phyloP scores from a whole-genome alignment of 768 basidiomycete genomes.

The Mycena albidolilacea region DNA sequence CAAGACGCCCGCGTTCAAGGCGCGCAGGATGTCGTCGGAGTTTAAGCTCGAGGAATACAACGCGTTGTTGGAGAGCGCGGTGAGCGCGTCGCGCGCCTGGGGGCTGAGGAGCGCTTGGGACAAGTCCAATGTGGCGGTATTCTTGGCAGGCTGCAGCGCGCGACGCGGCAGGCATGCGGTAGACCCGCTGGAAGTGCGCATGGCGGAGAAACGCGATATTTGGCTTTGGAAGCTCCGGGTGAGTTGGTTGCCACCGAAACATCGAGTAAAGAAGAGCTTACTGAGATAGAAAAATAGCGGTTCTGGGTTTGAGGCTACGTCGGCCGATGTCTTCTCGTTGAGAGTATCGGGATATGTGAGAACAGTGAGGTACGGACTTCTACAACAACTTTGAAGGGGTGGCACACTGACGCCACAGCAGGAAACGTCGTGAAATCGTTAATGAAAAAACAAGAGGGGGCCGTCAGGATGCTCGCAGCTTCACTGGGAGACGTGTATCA shows the following conservation, averaged over 20 bases:
- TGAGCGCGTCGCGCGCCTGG: constrained; percentile 23
- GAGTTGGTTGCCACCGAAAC: too few relatives aligned
- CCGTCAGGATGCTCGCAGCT: background rate
- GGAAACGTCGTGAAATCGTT: background rate
- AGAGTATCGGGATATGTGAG: background rate
- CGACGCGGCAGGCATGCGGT: too few relatives aligned
- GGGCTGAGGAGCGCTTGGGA: background rate
- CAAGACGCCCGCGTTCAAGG: background rate
- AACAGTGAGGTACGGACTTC: background rate
- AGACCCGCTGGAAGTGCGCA: too few relatives aligned
- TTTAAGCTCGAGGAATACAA: background rate
- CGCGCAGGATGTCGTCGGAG: background rate
- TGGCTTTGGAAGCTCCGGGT: too few relatives aligned
- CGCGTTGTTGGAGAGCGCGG: background rate
- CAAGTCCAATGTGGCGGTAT: background rate
- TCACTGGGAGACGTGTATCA: background rate
- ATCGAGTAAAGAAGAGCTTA: too few relatives aligned
- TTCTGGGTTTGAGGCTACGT: background rate
- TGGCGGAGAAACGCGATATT: too few relatives aligned
- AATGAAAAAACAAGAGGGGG: background rate
- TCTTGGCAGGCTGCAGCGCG: background rate
- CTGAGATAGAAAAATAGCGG: background rate
- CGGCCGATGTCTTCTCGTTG: background rate
- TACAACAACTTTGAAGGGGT: background rate
- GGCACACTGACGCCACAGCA: constrained; percentile 2